Percentiles rank a stretch among this genome's conserved stretches.
These are phyloP conservation scores for Cercospora sojina DNA, from an alignment of 2,329 filamentous ascomycete species.

Conservation along the genomic window DNA sequence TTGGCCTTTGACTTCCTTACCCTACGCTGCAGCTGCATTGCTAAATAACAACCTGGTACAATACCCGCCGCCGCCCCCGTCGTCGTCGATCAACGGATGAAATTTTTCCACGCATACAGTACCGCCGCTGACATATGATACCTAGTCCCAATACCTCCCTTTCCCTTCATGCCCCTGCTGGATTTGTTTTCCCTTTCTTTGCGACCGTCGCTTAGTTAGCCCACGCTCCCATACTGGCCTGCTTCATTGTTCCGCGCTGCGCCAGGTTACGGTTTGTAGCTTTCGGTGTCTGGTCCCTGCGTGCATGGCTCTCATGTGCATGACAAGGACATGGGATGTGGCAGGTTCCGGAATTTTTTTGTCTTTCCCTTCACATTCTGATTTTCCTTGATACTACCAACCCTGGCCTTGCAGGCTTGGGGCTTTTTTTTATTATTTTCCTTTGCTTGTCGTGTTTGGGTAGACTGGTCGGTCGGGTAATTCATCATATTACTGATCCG, in stretches of 20 bases:
- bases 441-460: neutral
- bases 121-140: too few species aligned
- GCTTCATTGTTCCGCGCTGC: neutral
- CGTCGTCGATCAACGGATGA: neutral
- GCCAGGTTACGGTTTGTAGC: neutral
- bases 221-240: too few species aligned
- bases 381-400: too few species aligned
- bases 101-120: neutral
- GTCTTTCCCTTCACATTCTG: neutral
- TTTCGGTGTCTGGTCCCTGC: neutral
- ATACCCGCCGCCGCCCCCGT: too few species aligned
- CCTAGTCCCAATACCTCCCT: neutral
- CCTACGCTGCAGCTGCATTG: neutral
- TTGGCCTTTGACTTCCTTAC: neutral
- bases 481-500: neutral
- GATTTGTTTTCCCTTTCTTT: neutral
- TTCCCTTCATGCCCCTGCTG: neutral
- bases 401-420: neutral
- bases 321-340: conserved; percentile 3
- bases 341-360: neutral
- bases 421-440: too few species aligned
- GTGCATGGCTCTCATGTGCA: neutral
- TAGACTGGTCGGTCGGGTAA: neutral
- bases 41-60: neutral
- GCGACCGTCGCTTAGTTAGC: neutral